These are phyloP conservation scores for Platanthera guangdongensis DNA, from an alignment of 106 monocot genomes.

Conservation along the genomic window DNA sequence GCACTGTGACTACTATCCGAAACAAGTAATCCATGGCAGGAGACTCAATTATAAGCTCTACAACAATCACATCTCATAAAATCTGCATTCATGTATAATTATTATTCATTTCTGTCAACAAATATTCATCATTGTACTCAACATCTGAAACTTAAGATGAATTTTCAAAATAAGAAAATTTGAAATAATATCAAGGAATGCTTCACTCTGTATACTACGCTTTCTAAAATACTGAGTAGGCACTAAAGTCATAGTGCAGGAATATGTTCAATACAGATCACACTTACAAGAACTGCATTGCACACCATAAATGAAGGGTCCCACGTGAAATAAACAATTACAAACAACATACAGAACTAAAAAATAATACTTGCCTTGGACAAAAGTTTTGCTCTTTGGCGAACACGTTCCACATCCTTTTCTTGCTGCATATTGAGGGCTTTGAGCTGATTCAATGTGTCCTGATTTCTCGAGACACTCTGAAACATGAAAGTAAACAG, in stretches of 20 bases:
- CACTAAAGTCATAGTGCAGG: neutral
- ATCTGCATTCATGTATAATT: neutral
- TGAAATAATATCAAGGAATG: neutral
- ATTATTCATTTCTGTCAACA: neutral
- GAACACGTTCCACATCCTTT: slow-evolving; percentile 89
- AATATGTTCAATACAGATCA: neutral
- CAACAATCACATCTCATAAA: too few relatives aligned
- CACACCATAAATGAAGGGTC: neutral
- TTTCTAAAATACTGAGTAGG: neutral
- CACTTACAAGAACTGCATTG: neutral
- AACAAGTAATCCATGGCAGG: too few relatives aligned
- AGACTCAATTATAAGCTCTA: too few relatives aligned
- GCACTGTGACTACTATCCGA: too few relatives aligned
- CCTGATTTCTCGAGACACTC: slow-evolving; percentile 70
- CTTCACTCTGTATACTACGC: neutral
- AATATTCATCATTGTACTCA: neutral
- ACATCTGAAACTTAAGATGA: neutral
- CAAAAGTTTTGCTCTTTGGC: slow-evolving; percentile 72
- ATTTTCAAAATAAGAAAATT: neutral
- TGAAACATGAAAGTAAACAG: slow-evolving; percentile 20
- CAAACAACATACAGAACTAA: neutral
- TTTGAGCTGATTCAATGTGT: slow-evolving; percentile 86
- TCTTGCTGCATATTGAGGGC: slow-evolving; percentile 91
- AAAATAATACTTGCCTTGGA: slow-evolving; percentile 36
- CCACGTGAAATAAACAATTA: neutral